Conservation (phyloP, 169 alveolate species). For the Toxoplasma gondii region DNA sequence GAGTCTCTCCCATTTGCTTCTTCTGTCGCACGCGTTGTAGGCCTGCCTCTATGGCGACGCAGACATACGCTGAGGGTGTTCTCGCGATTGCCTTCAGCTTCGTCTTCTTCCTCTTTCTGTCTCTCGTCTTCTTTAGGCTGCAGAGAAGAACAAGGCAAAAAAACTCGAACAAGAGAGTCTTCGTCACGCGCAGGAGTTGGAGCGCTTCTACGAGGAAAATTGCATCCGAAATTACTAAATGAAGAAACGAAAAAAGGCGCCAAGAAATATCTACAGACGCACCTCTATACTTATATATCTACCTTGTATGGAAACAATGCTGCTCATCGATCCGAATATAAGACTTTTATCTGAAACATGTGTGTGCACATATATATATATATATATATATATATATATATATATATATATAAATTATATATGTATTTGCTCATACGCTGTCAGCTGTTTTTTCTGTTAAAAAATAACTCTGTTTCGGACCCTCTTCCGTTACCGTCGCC, state of each 20-base stretch:
- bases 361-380: background rate
- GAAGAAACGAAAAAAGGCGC: background rate
- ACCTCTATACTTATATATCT: too few relatives aligned
- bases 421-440: too few relatives aligned
- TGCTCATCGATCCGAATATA: background rate
- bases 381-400: background rate
- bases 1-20: background rate
- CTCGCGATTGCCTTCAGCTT: background rate
- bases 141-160: background rate
- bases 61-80: too few relatives aligned
- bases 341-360: too few relatives aligned
- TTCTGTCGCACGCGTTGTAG: too few relatives aligned
- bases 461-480: too few relatives aligned
- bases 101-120: background rate
- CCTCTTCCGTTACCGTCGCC: too few relatives aligned
- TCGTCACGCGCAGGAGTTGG: background rate
- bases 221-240: background rate
- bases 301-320: too few relatives aligned
- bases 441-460: too few relatives aligned
- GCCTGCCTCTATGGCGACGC: background rate
- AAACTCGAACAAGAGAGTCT: slow-evolving; percentile 2
- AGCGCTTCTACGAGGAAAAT: background rate
- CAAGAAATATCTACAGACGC: background rate
- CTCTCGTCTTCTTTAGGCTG: background rate
- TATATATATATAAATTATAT: background rate